Evolutionary conservation across 257 asterid species (phyloP), one percentile per base, ranked within the genome.

Genomic region (Solanum bulbocastanum): DNA sequence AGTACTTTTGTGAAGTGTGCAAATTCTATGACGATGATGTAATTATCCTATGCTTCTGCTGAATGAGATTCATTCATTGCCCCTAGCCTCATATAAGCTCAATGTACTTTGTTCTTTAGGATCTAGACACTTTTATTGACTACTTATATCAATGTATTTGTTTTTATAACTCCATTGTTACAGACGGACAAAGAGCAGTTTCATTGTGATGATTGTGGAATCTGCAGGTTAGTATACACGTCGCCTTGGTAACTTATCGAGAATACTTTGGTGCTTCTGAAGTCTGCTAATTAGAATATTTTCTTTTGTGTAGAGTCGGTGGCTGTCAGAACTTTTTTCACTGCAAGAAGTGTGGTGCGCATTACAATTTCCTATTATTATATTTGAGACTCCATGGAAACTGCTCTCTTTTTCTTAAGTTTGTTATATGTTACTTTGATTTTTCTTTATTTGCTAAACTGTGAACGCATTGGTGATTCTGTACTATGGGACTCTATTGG

Each of bases 181-280:
- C 99, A 97, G 99, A 86, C 88, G 37, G 97, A 92, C 83, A 97
- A 96, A 92, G 98, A 93, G 42, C 98, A 94, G 83, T 97, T 95
- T 86, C 99, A 97, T 90, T 97, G 99, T 69, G 94, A 96, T 78
- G 99, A 95, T 90, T 97, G 99, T 89, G 99, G 99, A 35, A 93
- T 97, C 60, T 97, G 99, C 94, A 96, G 99, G 99, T 93, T 75
- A 15, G 95, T 87, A 20, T 73, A 52, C 72, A 52, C 56, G 9
- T 83, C 27, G 40, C 23, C 12, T 60, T 13, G 78, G 37, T 10
- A 32, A 22, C 37, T 46, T 79, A 30, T 5, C 33, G n/a, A 6
- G 56, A 71, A 46, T 42, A 44, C 56, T 22, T 42, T 87, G 73
- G 82, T 60, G 60, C 85, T 82, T 84, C 20, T 37, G 68, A 20